These are phyloP conservation scores for Xylaria nigripes DNA, from an alignment of 495 filamentous ascomycete genomes.

Conservation along the genomic window DNA sequence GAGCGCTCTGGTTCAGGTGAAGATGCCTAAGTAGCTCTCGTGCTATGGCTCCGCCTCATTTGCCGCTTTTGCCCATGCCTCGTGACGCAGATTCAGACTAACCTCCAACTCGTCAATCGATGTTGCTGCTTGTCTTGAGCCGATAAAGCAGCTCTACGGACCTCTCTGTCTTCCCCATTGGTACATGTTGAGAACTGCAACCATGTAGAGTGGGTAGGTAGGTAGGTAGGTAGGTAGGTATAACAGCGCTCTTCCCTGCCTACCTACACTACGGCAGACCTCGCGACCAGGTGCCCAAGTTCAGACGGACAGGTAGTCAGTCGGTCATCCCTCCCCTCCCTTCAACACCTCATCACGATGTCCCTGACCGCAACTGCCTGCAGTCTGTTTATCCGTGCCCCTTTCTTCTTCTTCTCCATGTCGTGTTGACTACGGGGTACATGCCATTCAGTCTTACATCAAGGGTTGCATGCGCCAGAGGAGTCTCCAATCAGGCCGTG, in stretches of 20 bases:
- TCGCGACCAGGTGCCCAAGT: not conserved
- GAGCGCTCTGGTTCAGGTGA: not conserved
- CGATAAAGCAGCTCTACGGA: conserved; percentile 1
- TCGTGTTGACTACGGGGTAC: not conserved
- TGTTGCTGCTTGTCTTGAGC: conserved; percentile 4
- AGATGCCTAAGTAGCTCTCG: not conserved
- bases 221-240: no score
- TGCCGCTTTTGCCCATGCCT: conserved; percentile 1
- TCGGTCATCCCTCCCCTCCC: not conserved
- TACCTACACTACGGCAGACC: conserved; percentile 1
- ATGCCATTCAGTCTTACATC: not conserved
- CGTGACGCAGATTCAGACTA: conserved; percentile 5
- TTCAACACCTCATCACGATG: not conserved
- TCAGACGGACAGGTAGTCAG: not conserved
- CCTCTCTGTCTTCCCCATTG: conserved; percentile 3
- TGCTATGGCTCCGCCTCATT: not conserved
- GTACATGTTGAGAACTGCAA: conserved; percentile 7
- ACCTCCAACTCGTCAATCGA: conserved; percentile 10
- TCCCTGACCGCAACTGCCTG: conserved; percentile 9
- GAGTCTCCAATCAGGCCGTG: not conserved
- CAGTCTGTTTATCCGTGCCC: not conserved
- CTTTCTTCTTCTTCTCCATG: not conserved
- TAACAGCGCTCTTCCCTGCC: no score
- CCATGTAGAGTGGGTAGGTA: no score
- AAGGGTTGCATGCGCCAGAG: conserved; percentile 1